Conservation (phyloP, 257 asterid genomes). For the Nicotiana tomentosiformis region DNA sequence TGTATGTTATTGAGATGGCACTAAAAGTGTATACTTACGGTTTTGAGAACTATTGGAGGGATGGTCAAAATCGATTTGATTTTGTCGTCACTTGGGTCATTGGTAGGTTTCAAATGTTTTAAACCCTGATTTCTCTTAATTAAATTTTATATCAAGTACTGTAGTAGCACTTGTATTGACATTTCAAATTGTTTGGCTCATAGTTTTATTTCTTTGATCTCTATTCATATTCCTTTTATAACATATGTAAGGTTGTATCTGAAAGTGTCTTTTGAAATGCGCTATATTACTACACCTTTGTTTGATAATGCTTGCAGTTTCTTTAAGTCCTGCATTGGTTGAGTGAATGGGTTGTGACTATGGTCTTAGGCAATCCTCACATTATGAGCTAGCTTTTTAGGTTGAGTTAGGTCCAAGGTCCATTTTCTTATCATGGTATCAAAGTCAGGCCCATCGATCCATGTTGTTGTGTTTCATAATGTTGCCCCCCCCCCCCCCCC, state of each 20-base stretch:
- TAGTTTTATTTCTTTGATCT: neutral
- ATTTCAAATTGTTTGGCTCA: neutral
- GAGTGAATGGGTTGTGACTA: neutral
- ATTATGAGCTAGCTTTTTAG: neutral
- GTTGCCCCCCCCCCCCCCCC: neutral
- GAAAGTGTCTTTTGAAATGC: neutral
- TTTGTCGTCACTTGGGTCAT: slow-evolving; percentile 91
- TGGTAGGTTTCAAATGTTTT: slow-evolving; percentile 42
- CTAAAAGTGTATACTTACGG: slow-evolving; percentile 80
- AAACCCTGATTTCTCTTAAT: neutral
- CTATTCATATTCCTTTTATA: neutral
- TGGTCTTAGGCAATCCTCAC: neutral
- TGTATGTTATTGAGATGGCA: slow-evolving; percentile 87
- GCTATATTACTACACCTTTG: neutral
- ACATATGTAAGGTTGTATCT: neutral
- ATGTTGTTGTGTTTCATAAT: neutral
- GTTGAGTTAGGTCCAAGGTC: neutral
- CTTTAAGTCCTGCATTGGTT: neutral
- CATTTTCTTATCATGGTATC: neutral
- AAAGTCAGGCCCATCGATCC: neutral
- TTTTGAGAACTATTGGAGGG: slow-evolving; percentile 93
- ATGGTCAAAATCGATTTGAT: slow-evolving; percentile 95
- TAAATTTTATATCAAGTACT: neutral
- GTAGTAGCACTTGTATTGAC: neutral
- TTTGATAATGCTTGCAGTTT: neutral